These are phyloP conservation scores for Rhamnella rubrinervis DNA, from an alignment of 331 rosid genomes.

Conservation along the genomic window DNA sequence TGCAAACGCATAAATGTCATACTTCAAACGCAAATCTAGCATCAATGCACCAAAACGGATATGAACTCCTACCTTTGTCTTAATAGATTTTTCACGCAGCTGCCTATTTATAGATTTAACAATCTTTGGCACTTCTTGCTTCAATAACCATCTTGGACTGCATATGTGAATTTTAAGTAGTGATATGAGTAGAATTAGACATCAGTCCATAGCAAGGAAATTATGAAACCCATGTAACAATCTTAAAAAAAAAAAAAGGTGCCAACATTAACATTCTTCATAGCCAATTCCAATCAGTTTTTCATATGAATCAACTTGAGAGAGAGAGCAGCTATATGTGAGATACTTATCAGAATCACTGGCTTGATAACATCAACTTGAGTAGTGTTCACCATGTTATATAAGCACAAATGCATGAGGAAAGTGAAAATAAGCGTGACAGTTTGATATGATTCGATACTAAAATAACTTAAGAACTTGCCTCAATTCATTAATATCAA, in stretches of 20 bases:
- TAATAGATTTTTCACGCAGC: constrained; percentile 96
- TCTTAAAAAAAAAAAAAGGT: neutral
- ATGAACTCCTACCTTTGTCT: constrained; percentile 73
- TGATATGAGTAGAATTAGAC: neutral
- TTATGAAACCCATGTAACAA: neutral
- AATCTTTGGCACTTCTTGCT: constrained; percentile 91
- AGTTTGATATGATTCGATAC: neutral
- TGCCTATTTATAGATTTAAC: constrained; percentile 90
- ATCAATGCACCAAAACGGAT: constrained; percentile 21
- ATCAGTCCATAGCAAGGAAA: neutral
- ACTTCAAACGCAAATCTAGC: constrained; percentile 17
- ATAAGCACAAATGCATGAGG: neutral
- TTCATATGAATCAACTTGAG: neutral
- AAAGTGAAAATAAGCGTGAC: neutral
- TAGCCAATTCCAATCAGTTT: neutral
- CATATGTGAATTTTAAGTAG: constrained; percentile 30
- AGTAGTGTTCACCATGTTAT: neutral
- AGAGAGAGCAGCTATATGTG: neutral
- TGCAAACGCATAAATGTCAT: constrained; percentile 32
- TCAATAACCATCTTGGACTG: constrained; percentile 99
- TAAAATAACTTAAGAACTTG: constrained; percentile 35
- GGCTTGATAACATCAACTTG: neutral
- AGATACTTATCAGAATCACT: neutral
- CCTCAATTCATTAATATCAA: constrained; percentile 81
- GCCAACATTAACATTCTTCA: neutral